Conservation (phyloP, 176 grass and related monocot species). For the Musa itinerans region DNA sequence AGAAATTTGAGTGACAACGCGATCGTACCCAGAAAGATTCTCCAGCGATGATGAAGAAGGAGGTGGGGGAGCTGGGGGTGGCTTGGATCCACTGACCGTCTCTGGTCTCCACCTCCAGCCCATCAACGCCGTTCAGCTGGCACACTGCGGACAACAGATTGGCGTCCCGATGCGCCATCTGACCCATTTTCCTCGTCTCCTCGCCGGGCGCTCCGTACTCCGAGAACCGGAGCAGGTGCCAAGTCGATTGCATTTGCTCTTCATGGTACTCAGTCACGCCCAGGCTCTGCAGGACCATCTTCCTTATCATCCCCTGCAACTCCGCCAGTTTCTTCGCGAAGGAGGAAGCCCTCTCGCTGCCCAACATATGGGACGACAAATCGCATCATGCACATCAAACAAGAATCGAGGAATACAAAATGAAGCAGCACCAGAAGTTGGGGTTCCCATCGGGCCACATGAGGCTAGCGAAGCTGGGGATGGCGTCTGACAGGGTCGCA, state of each 20-base stretch:
- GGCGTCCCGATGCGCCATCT: not conserved
- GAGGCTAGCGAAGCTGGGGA: not conserved
- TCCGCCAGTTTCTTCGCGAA: not conserved
- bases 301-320: constrained; percentile 6
- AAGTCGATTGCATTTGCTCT: not conserved
- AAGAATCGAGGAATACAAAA: too few species aligned
- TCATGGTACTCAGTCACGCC: not conserved
- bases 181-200: not conserved
- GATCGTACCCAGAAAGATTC: constrained; percentile 40
- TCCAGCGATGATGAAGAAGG: constrained; percentile 63
- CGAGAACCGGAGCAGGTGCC: not conserved
- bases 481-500: not conserved
- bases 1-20: too few species aligned
- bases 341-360: not conserved
- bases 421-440: not conserved
- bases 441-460: constrained; percentile 3
- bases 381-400: not conserved
- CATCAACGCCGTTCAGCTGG: constrained; percentile 13
- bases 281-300: constrained; percentile 6
- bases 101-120: not conserved
- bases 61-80: constrained; percentile 32
- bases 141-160: not conserved
- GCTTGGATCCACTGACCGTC: constrained; percentile 38
- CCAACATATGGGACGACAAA: not conserved
- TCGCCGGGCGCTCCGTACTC: not conserved